Evolutionary conservation across 495 filamentous ascomycete genomes (phyloP).

Genomic region (Talaromyces proteolyticus): DNA sequence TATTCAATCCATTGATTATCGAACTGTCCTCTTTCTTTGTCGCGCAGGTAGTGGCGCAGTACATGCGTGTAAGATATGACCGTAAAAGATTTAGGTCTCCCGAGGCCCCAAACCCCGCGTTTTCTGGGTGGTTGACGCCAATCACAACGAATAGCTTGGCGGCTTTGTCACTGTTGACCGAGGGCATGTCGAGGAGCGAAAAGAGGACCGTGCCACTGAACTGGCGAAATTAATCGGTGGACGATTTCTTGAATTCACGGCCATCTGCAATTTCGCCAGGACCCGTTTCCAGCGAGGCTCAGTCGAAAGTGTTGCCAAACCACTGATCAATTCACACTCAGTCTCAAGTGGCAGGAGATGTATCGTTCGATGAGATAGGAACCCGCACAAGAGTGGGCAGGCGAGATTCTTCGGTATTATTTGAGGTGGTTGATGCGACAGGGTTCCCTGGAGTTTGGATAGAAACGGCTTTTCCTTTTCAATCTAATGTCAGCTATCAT

Average conservation of each 20-base stretch:
- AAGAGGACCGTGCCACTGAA: neutral
- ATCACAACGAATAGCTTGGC: too few species aligned
- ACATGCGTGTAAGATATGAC: too few species aligned
- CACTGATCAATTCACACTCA: constrained; percentile 1
- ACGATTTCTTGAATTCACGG: neutral
- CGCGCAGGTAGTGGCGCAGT: too few species aligned
- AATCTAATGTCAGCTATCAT: neutral
- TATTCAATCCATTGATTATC: too few species aligned
- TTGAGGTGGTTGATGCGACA: too few species aligned
- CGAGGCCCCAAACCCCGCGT: too few species aligned
- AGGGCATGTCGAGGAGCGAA: neutral
- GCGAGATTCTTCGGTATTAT: neutral
- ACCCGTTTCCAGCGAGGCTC: too few species aligned
- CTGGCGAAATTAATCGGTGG: neutral
- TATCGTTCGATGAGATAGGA: constrained; percentile 2
- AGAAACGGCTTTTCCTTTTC: constrained; percentile 2
- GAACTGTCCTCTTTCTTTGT: too few species aligned
- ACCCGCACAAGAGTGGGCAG: constrained; percentile 3
- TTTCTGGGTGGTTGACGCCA: too few species aligned
- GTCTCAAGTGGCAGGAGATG: neutral
- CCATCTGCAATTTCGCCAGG: too few species aligned
- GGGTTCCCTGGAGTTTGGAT: neutral
- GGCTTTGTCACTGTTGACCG: too few species aligned
- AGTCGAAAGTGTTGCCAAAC: neutral
- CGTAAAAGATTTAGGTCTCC: too few species aligned